A percentile compares a stretch with the other conserved stretches of the same genome.
phyloP scores from a whole-genome alignment of 345 rosid genomes.

The Populus euphratica region DNA sequence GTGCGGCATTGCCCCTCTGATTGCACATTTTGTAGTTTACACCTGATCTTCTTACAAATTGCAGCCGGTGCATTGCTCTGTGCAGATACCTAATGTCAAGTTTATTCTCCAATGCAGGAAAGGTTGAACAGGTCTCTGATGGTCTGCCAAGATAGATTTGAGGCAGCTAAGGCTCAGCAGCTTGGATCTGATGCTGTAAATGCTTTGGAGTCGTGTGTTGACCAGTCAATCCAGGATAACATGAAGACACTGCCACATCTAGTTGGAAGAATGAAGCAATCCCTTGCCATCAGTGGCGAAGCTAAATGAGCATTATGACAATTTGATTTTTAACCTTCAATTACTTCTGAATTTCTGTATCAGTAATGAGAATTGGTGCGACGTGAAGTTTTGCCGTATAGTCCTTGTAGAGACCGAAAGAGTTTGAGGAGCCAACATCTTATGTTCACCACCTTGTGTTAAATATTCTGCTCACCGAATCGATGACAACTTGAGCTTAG shows the following conservation, averaged over 20 bases:
- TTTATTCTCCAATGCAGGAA: conserved; percentile 46
- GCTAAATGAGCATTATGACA: background rate
- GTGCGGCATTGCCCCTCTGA: no score
- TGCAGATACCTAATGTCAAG: no score
- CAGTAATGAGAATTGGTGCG: no score
- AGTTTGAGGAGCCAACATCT: no score
- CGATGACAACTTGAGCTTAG: no score
- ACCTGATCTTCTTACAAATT: no score
- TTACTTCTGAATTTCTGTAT: background rate
- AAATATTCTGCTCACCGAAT: no score
- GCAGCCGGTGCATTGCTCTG: no score
- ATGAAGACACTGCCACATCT: conserved; percentile 66
- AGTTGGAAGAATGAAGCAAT: conserved; percentile 54
- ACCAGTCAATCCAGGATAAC: conserved; percentile 63
- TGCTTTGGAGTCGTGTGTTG: conserved; percentile 70
- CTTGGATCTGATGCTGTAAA: conserved; percentile 44
- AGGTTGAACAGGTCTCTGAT: conserved; percentile 68
- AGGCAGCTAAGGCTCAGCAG: conserved; percentile 65
- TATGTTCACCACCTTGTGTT: no score
- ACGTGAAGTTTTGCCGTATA: no score
- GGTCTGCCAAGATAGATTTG: conserved; percentile 92
- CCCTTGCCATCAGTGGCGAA: conserved; percentile 17
- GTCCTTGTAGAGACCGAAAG: no score
- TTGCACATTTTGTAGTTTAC: no score
- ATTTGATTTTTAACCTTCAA: background rate